Evolutionary conservation across 805 yeast species (phyloP).

Genomic region (Yamadazyma scolyti): DNA sequence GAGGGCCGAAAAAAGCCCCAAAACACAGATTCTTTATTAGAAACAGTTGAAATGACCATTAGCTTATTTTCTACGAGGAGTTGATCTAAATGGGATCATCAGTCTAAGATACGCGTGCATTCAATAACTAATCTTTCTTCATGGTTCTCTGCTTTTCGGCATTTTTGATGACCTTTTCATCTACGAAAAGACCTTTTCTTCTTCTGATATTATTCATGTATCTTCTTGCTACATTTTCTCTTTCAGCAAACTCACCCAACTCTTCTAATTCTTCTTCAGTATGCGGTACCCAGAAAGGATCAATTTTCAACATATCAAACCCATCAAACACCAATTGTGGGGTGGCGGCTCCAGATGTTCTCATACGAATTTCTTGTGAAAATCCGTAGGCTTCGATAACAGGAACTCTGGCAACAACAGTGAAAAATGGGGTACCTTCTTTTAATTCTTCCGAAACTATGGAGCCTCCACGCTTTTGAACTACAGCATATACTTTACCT

Average conservation of each 20-base stretch:
- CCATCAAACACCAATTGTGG: constrained; percentile 94
- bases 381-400: constrained; percentile 97
- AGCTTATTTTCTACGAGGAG: no score
- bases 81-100: constrained; percentile 15
- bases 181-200: constrained; percentile 85
- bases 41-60: no score
- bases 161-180: constrained; percentile 83
- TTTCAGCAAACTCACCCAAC: constrained; percentile 86
- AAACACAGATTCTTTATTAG: no score
- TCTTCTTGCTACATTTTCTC: constrained; percentile 83
- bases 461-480: constrained; percentile 81
- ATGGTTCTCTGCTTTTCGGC: constrained; percentile 94
- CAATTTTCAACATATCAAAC: constrained; percentile 78
- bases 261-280: constrained; percentile 96
- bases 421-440: constrained; percentile 97
- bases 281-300: constrained; percentile 99
- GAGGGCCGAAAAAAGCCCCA: no score
- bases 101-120: background rate
- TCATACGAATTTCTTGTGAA: constrained; percentile 88
- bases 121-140: constrained; percentile 53
- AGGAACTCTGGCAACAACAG: constrained; percentile 79
- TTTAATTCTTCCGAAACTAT: constrained; percentile 92
- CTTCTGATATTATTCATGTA: constrained; percentile 81
- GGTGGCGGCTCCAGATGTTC: constrained; percentile 94
- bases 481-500: constrained; percentile 93